Percentiles rank a stretch among this genome's conserved stretches.
Evolutionary conservation across 345 rosid genomes (phyloP).

Genomic region (Crucihimalaya himalaica): DNA sequence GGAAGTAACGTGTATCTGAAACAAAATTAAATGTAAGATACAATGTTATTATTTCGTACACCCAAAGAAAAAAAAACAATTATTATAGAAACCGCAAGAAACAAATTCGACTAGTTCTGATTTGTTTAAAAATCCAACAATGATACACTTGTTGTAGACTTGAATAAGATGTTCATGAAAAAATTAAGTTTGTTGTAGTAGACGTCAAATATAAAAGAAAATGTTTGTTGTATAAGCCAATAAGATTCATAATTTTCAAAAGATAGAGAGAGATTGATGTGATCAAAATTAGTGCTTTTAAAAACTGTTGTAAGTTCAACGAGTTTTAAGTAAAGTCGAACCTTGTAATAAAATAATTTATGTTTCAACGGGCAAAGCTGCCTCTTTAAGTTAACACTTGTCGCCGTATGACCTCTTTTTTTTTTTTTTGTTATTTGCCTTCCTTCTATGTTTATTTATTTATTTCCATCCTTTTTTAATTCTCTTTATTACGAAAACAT

Average conservation of each 20-base stretch:
- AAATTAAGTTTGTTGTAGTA: background rate
- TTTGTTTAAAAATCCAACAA: background rate
- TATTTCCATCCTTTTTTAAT: too few species aligned
- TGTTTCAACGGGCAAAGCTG: slow-evolving; percentile 30
- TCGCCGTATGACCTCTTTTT: slow-evolving; percentile 16
- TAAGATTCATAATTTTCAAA: slow-evolving; percentile 17
- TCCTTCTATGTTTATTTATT: background rate
- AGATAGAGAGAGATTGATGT: slow-evolving; percentile 24
- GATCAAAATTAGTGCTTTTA: slow-evolving; percentile 28
- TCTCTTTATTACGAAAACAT: too few species aligned
- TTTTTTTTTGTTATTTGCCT: background rate
- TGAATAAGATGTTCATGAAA: background rate
- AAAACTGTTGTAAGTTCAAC: slow-evolving; percentile 33
- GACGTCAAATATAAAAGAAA: background rate
- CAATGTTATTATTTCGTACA: background rate
- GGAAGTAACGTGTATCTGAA: background rate
- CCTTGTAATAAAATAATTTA: slow-evolving; percentile 21
- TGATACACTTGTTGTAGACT: background rate
- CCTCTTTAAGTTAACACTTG: background rate
- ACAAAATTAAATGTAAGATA: slow-evolving; percentile 5
- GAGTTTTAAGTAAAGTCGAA: slow-evolving; percentile 31
- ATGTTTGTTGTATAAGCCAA: slow-evolving; percentile 3
- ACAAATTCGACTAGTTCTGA: background rate
- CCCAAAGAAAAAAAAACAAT: background rate
- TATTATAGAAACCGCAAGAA: background rate